Percentiles rank a stretch among this genome's conserved stretches.
Conservation (phyloP, 805 yeast species). For the Saccharomycopsis javanensis region DNA sequence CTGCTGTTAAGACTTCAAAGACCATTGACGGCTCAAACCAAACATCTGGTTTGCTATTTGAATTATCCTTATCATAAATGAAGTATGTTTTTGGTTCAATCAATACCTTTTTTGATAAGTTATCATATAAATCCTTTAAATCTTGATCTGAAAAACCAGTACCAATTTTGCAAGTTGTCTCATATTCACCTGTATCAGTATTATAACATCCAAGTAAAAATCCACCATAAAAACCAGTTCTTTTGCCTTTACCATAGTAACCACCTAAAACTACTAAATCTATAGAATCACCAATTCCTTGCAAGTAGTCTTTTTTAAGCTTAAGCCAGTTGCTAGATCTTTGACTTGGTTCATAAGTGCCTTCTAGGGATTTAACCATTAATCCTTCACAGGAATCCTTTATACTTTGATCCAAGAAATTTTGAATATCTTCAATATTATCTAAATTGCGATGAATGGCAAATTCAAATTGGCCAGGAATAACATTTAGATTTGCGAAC, state of each 20-base stretch:
- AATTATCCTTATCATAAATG: constrained; percentile 47
- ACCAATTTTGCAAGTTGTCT: constrained; percentile 93
- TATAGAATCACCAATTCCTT: constrained; percentile 92
- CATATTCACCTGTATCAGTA: constrained; percentile 84
- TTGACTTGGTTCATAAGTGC: constrained; percentile 88
- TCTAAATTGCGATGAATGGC: constrained; percentile 70
- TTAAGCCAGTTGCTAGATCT: constrained; percentile 94
- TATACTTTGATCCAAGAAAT: constrained; percentile 79
- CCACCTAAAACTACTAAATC: constrained; percentile 94
- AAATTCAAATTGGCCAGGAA: constrained; percentile 70
- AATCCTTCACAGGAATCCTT: constrained; percentile 89
- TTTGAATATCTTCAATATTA: constrained; percentile 64
- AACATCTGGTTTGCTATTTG: constrained; percentile 75
- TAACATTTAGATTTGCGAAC: constrained; percentile 43
- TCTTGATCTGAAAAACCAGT: constrained; percentile 92
- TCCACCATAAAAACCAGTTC: constrained; percentile 94
- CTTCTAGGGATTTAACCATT: constrained; percentile 84
- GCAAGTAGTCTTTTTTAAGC: constrained; percentile 86
- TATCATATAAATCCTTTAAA: constrained; percentile 48
- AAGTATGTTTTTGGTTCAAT: constrained; percentile 55
- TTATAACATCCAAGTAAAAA: constrained; percentile 86
- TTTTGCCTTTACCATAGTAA: constrained; percentile 84
- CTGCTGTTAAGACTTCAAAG: constrained; percentile 89
- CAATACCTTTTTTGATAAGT: constrained; percentile 59
- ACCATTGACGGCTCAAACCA: constrained; percentile 86